Conservation (phyloP, 768 basidiomycete genomes). For the Baorangia bicolor region DNA sequence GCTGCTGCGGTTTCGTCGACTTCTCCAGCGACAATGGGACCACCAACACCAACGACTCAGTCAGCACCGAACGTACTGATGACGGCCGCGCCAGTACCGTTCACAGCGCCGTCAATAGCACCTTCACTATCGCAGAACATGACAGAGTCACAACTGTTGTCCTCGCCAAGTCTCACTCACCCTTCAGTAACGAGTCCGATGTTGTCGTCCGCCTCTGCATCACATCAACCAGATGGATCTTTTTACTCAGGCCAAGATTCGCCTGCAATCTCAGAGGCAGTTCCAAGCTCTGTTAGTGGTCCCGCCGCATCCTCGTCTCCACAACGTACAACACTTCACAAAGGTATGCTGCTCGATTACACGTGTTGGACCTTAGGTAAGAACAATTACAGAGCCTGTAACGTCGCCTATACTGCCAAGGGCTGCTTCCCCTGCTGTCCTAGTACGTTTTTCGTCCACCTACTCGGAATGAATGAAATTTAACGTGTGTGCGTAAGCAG, state of each 20-base stretch:
- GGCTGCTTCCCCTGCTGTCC: conserved; percentile 41
- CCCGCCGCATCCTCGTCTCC: conserved; percentile 63
- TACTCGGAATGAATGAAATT: conserved; percentile 13
- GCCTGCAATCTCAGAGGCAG: conserved; percentile 70
- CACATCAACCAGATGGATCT: conserved; percentile 65
- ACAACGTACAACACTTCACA: conserved; percentile 44
- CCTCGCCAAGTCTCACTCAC: conserved; percentile 85
- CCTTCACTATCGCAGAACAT: conserved; percentile 34
- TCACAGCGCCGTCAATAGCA: conserved; percentile 39
- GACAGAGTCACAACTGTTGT: conserved; percentile 41
- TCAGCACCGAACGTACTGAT: conserved; percentile 34
- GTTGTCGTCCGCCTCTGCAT: conserved; percentile 66
- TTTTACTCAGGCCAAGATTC: conserved; percentile 72
- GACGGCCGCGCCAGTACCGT: conserved; percentile 38
- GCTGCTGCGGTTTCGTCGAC: conserved; percentile 43
- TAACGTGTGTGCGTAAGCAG: conserved; percentile 31
- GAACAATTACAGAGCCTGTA: conserved; percentile 38
- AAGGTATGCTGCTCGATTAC: conserved; percentile 42
- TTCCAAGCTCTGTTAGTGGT: conserved; percentile 42
- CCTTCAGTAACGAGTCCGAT: conserved; percentile 80
- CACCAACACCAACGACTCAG: conserved; percentile 35
- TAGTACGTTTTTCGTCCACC: conserved; percentile 36
- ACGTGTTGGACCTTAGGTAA: conserved; percentile 22
- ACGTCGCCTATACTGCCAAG: conserved; percentile 45
- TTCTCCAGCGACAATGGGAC: conserved; percentile 21